Conservation (phyloP, 2,329 filamentous ascomycete genomes). For the Epichloe baconii region DNA sequence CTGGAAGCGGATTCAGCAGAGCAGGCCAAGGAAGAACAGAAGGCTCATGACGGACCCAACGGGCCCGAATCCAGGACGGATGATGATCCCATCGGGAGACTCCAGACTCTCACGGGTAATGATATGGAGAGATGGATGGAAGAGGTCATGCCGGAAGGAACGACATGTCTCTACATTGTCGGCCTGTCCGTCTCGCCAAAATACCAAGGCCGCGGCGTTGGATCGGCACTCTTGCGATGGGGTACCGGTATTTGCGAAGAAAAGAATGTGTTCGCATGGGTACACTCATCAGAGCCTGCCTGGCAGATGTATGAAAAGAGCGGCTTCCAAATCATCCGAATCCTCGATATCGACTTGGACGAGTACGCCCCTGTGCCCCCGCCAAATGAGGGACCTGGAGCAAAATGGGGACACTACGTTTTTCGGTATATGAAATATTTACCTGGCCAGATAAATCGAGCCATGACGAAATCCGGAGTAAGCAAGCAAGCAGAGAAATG, state of each 20-base stretch:
- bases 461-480: no score
- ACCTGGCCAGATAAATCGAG: neutral
- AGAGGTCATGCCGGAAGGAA: conserved; percentile 19
- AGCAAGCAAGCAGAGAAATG: neutral
- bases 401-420: conserved; percentile 20
- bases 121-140: conserved; percentile 19
- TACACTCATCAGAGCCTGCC: conserved; percentile 20
- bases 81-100: conserved; percentile 12
- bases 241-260: conserved; percentile 18
- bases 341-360: conserved; percentile 19
- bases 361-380: conserved; percentile 16
- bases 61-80: conserved; percentile 9
- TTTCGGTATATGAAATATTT: conserved; percentile 21
- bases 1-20: neutral
- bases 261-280: conserved; percentile 19
- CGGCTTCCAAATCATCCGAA: conserved; percentile 17
- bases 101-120: conserved; percentile 16
- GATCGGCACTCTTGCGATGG: conserved; percentile 18
- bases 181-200: conserved; percentile 18
- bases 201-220: conserved; percentile 19
- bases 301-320: conserved; percentile 17
- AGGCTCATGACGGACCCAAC: neutral
- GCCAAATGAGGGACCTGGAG: conserved; percentile 12
- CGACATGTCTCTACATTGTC: conserved; percentile 19
- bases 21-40: neutral